Conservation (phyloP, 1,284 basidiomycete genomes). For the Singerocomus inundabilis region DNA sequence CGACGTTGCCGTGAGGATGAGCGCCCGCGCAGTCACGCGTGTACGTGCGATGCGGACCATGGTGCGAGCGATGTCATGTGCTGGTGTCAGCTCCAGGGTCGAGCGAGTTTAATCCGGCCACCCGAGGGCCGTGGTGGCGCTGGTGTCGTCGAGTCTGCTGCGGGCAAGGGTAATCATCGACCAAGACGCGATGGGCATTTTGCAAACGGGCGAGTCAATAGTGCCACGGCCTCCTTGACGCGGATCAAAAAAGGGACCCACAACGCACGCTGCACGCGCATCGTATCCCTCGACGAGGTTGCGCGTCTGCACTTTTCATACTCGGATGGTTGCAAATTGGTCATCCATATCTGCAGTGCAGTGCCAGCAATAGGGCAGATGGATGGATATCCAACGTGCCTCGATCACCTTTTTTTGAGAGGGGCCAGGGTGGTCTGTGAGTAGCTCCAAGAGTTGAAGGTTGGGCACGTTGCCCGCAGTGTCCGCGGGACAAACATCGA, state of each 20-base stretch:
- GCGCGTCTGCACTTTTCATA: conserved; percentile 5
- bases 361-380: neutral
- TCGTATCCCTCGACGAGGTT: conserved; percentile 9
- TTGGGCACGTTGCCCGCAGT: conserved; percentile 2
- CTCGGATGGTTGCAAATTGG: neutral
- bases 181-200: neutral
- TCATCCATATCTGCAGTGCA: conserved; percentile 4
- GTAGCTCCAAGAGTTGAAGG: conserved; percentile 14
- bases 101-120: neutral
- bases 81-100: neutral
- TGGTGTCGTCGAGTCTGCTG: neutral
- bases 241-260: too few species aligned
- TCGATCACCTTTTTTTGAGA: neutral
- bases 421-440: conserved; percentile 8
- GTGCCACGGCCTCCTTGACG: neutral
- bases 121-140: neutral
- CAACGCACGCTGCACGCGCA: too few species aligned
- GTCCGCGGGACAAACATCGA: neutral
- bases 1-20: conserved; percentile 9
- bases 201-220: neutral
- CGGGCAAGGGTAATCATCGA: conserved; percentile 5
- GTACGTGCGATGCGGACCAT: neutral
- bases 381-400: conserved; percentile 6
- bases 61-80: neutral
- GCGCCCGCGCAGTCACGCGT: neutral